Evolutionary conservation across 1,284 basidiomycete species (phyloP), one percentile per base, ranked within the genome.

Genomic region (Apiotrichum akiyoshidainum): DNA sequence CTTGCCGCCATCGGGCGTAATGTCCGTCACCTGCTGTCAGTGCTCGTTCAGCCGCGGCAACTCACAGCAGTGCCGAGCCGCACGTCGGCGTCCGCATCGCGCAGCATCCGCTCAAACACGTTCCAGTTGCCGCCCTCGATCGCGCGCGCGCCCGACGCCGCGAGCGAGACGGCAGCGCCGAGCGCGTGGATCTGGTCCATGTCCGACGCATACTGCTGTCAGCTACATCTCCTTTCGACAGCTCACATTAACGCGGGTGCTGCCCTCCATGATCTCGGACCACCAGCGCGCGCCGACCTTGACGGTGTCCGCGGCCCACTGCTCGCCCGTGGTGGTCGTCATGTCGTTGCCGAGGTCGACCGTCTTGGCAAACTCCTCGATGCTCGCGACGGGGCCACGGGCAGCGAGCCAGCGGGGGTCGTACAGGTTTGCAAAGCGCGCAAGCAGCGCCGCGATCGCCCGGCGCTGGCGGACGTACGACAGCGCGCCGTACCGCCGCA

Each of bases 71-170:
- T 88, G 57, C 86, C 83, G 10, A 93, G 81, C 65, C 83, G 81
- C 1, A 92, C 75, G 5, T 81, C 83, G 5, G 91, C 90, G 11
- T 82, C 81, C 9, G 89, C 89, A 13, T 80, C 80, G 11, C 83
- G 80, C 41, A 94, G 72, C 79, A 98, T 93, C 48, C 85, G 76
- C 64, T 92, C 86, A 71, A 98, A 98, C 46, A 98, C 82, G 65
- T 84, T 83, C 75, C 83, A 90, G 77, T 98, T 97, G 2, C 95
- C 95, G 2, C 88, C 87, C 60, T 81, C 77, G 50, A 97, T 83
- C 16, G 83, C 81, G 0, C 80, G 79, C 0, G 90, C 90, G 7
- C 87, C 86, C 0, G 73, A 79, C 0, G 91, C 83, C 1, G 90
- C 90, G 76, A 97, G 81, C 10, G 87, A 88, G 56, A 83, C 83